phyloP scores from a whole-genome alignment of 345 rosid genomes.

The Moricandia moricandioides region DNA sequence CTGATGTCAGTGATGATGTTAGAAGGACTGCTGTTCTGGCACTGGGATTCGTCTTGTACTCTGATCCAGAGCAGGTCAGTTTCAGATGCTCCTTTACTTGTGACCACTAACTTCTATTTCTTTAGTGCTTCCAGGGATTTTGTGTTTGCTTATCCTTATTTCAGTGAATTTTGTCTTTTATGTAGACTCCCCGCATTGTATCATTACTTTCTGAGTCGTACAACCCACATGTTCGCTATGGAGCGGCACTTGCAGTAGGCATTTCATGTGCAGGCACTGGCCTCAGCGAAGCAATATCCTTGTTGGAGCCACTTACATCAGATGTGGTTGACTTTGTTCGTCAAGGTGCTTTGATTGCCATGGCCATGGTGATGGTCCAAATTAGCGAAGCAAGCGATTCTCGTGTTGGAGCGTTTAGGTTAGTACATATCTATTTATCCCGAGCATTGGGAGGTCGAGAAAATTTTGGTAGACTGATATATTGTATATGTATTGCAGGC shows the following conservation, averaged over 20 bases:
- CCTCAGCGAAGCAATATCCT: slow-evolving; percentile 92
- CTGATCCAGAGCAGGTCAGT: slow-evolving; percentile 93
- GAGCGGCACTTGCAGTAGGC: slow-evolving; percentile 99
- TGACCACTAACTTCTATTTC: background rate
- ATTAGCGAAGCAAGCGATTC: slow-evolving; percentile 93
- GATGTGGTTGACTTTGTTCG: slow-evolving; percentile 99
- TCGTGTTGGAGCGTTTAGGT: slow-evolving; percentile 97
- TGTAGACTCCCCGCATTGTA: slow-evolving; percentile 96
- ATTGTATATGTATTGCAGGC: slow-evolving; percentile 45
- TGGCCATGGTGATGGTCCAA: slow-evolving; percentile 99
- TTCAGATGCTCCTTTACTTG: slow-evolving; percentile 8
- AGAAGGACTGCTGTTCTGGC: slow-evolving; percentile 98
- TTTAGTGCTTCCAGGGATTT: background rate
- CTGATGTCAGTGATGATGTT: slow-evolving; percentile 97
- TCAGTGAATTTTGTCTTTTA: background rate
- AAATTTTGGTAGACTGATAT: slow-evolving; percentile 7
- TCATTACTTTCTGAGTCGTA: slow-evolving; percentile 94
- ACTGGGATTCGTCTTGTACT: slow-evolving; percentile 94
- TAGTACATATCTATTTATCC: slow-evolving; percentile 10
- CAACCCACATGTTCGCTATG: slow-evolving; percentile 98
- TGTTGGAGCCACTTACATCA: slow-evolving; percentile 93
- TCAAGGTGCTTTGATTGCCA: slow-evolving; percentile 98
- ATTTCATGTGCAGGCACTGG: slow-evolving; percentile 99
- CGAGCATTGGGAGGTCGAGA: background rate
- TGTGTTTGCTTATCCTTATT: background rate